Evolutionary conservation across 257 asterid species (phyloP).

Genomic region (Nicotiana tabacum): DNA sequence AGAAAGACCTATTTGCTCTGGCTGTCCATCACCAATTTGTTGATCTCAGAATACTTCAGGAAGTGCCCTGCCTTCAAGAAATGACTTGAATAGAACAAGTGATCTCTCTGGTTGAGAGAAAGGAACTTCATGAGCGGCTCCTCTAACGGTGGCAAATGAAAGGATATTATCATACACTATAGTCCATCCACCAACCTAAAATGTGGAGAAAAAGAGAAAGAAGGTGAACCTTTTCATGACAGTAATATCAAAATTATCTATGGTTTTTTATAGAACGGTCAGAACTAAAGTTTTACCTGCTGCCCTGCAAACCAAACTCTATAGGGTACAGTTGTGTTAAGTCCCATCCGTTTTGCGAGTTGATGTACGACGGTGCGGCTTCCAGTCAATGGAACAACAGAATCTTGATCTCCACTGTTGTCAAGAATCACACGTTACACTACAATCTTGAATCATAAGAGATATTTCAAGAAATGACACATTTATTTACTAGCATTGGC

Average conservation of each 20-base stretch:
- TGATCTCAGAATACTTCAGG: conserved; percentile 35
- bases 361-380: conserved; percentile 43
- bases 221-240: neutral
- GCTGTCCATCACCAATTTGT: neutral
- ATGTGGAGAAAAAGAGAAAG: conserved; percentile 38
- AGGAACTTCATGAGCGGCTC: conserved; percentile 78
- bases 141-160: conserved; percentile 67
- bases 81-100: conserved; percentile 58
- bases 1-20: conserved; percentile 12
- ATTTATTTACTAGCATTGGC: neutral
- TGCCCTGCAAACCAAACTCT: conserved; percentile 60
- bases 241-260: neutral
- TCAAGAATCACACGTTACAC: neutral
- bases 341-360: conserved; percentile 40
- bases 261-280: neutral
- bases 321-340: conserved; percentile 51
- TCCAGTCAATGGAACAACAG: conserved; percentile 67
- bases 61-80: conserved; percentile 47
- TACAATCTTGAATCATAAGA: neutral
- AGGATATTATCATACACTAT: conserved; percentile 52
- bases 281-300: conserved; percentile 35
- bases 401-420: conserved; percentile 74
- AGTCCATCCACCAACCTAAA: conserved; percentile 77
- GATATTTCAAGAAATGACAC: neutral
- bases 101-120: conserved; percentile 73